Evolutionary conservation across 1,284 basidiomycete species (phyloP), one percentile per base, ranked within the genome.

Genomic region (Tilletia caries): DNA sequence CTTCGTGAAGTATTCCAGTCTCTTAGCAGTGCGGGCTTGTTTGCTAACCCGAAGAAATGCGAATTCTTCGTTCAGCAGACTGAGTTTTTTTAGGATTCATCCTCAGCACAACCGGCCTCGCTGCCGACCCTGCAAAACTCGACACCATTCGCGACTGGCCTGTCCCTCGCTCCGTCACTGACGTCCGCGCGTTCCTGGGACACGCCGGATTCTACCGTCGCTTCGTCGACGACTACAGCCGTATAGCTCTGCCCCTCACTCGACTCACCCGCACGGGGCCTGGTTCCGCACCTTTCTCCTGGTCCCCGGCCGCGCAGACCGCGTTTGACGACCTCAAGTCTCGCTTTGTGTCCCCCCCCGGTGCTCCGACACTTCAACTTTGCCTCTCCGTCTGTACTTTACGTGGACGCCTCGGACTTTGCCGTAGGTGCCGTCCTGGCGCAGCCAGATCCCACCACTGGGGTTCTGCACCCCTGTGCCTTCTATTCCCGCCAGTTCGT

Each of bases 401-500:
- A 33, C 23, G 33, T 34, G n/a, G 58, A 62, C 58, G 58, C 58
- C 23, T 62, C 58, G 32, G 58, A 62, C 27, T n/a, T 20, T n/a
- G 58, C 58, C 27, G 20, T 62, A 6, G 58, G 25, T 62, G 58
- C 58, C 10, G 58, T 62, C 5, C 58, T 62, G 8, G n/a, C 58
- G 23, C 58, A 62, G 58, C 58, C n/a, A 29, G 50, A 52, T 52
- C 23, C 25, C 15, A 13, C 37, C 23, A 62, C 58, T n/a, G 32
- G 18, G 6, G 27, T 34, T 27, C 27, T 60, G 15, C 54, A 60
- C 54, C 54, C 54, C 27, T 20, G 20, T n/a, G 54, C 54, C 54
- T 60, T 60, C 54, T 29, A 29, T 29, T 60, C 76, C 1, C 68
- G 75, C 27, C 76, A 72, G 27, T 66, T 81, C 66, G 66, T 25